These are phyloP conservation scores for Saccharomyces hybrid DNA, from an alignment of 1,139 yeast genomes.

Conservation along the genomic window DNA sequence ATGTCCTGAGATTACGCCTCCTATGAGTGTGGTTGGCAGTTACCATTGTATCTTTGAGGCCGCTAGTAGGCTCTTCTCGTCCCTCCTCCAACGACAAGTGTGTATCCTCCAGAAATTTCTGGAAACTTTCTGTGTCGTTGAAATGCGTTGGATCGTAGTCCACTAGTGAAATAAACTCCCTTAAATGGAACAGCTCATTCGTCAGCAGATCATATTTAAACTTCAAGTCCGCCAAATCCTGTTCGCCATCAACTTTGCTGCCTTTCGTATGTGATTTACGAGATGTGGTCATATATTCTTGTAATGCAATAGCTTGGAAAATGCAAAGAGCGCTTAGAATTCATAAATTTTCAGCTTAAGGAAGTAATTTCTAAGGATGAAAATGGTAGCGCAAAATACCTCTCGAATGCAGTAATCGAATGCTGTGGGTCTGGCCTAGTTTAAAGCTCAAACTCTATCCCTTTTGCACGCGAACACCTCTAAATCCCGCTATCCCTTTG, in stretches of 20 bases:
- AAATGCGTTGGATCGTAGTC: slow-evolving; percentile 33
- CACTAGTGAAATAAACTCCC: slow-evolving; percentile 36
- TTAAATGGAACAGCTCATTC: slow-evolving; percentile 40
- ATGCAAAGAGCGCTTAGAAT: background rate
- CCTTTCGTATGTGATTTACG: background rate
- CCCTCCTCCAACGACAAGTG: slow-evolving; percentile 11
- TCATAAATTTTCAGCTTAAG: background rate
- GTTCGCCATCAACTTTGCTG: slow-evolving; percentile 4
- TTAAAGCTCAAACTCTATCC: background rate
- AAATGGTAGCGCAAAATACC: background rate
- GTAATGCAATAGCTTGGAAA: slow-evolving; percentile 1
- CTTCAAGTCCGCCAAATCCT: slow-evolving; percentile 21
- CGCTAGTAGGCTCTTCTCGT: background rate
- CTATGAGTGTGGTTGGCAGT: slow-evolving; percentile 4
- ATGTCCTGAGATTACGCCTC: slow-evolving; percentile 4
- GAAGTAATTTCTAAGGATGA: background rate
- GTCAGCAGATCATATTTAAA: slow-evolving; percentile 33
- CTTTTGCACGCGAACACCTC: background rate
- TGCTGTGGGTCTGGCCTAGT: background rate
- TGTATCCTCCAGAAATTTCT: slow-evolving; percentile 25
- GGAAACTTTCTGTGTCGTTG: slow-evolving; percentile 25
- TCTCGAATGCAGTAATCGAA: background rate
- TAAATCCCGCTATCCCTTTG: background rate
- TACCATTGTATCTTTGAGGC: background rate
- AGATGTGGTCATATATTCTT: slow-evolving; percentile 5